These are phyloP conservation scores for Pseudocercospora fuligena DNA, from an alignment of 2,329 filamentous ascomycete genomes.

Conservation along the genomic window DNA sequence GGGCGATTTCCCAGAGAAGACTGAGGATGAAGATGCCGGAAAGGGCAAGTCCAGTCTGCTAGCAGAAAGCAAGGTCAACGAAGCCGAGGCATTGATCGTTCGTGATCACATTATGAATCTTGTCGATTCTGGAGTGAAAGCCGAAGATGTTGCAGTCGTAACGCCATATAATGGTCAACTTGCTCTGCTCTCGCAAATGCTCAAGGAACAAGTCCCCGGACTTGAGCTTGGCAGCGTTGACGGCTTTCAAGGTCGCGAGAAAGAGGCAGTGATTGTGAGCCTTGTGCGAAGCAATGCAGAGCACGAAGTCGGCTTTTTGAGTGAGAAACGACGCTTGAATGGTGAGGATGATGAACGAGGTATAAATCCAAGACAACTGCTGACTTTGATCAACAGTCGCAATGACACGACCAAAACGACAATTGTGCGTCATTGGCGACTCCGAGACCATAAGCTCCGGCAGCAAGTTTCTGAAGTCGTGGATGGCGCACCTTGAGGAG, in stretches of 20 bases:
- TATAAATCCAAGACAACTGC: constrained; percentile 14
- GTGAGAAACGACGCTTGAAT: constrained; percentile 88
- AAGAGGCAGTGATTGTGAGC: constrained; percentile 91
- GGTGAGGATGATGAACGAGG: constrained; percentile 60
- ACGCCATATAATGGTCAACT: constrained; percentile 97
- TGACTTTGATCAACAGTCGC: constrained; percentile 66
- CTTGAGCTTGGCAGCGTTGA: constrained; percentile 97
- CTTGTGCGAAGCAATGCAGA: constrained; percentile 90
- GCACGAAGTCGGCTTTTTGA: constrained; percentile 89
- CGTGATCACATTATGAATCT: constrained; percentile 75
- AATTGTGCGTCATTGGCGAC: constrained; percentile 89
- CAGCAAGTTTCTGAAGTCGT: constrained; percentile 80
- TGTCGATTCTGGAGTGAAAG: constrained; percentile 76
- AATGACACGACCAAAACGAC: constrained; percentile 92
- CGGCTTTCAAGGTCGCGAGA: constrained; percentile 95
- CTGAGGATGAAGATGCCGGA: constrained; percentile 65
- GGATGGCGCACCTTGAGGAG: constrained; percentile 92
- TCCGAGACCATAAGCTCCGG: constrained; percentile 90
- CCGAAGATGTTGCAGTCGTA: constrained; percentile 88
- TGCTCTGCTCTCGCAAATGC: constrained; percentile 71
- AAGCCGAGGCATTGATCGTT: constrained; percentile 84
- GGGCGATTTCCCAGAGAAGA: constrained; percentile 76
- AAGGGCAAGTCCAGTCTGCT: constrained; percentile 59
- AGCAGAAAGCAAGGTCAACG: constrained; percentile 86
- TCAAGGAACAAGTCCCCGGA: constrained; percentile 81